Conservation (phyloP, 2,329 filamentous ascomycete genomes). For the Raffaelea ambrosiae region DNA sequence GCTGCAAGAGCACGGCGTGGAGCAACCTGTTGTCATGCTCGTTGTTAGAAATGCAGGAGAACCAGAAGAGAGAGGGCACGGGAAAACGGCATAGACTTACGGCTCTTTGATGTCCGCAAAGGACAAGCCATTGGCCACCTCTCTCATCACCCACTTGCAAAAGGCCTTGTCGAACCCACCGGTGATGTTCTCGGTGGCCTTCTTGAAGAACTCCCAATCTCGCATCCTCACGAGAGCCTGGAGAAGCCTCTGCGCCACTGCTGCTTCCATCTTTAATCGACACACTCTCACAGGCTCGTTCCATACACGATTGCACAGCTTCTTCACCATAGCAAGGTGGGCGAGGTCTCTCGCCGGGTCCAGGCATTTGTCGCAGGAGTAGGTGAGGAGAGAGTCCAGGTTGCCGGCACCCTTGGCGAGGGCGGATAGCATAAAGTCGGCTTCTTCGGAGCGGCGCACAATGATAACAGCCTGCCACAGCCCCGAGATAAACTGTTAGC, state of each 20-base stretch:
- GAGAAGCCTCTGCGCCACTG: background rate
- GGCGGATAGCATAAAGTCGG: too few species aligned
- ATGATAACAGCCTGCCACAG: too few species aligned
- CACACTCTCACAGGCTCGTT: background rate
- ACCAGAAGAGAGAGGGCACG: background rate
- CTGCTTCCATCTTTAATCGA: background rate
- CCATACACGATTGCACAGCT: too few species aligned
- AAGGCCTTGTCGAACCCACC: background rate
- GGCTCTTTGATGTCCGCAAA: constrained; percentile 1
- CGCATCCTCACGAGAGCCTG: background rate
- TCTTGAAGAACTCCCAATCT: background rate
- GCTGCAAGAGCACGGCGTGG: background rate
- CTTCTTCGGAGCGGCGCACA: too few species aligned
- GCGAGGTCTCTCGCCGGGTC: too few species aligned
- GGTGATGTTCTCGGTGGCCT: background rate
- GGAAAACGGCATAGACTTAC: background rate
- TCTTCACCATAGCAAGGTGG: too few species aligned
- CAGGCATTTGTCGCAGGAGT: too few species aligned
- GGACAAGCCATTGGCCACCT: background rate
- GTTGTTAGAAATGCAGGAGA: background rate
- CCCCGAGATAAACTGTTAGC: background rate
- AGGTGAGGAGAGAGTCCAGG: too few species aligned
- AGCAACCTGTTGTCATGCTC: background rate
- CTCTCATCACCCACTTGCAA: background rate
- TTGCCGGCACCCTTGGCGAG: too few species aligned